Base-by-base conservation (phyloP, 2,329 filamentous ascomycete species). In the Verticillium albo-atrum region DNA sequence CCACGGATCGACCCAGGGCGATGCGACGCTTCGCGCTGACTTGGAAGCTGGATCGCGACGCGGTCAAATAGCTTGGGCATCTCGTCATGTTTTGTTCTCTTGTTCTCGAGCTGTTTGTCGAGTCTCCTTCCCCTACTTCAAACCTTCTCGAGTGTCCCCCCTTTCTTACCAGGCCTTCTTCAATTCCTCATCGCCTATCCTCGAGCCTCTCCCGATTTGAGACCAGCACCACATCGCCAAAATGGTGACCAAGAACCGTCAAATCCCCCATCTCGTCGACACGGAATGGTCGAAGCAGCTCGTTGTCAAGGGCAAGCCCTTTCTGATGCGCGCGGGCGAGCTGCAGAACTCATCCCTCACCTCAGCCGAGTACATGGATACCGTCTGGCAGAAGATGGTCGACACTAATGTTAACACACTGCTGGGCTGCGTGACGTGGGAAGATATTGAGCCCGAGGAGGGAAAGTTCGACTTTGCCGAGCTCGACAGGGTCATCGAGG, bases 291-390 rank as follows among this genome's bases (percentile, higher is more conserved):
- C 58, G 4, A 61, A 56, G 37, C 77, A 81, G 62, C 63, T 72
- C 25, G 55, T 68, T 10, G 66, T 71, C 51, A 62, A 70, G 34
- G 68, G 67, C 60, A 66, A 68, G 54, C 70, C 70, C 0, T 71
- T 71, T 32, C 64, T 72, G 27, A 71, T 72, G 60, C 66, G 68
- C 17, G 65, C 66, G 1, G 68, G 64, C 51, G 70, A 72, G 62
- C 67, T 71, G 20, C 70, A 72, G 26, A 71, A 72, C 63, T 72
- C 70, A 7, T 72, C 71, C 4, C 58, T 71, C 34, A 68, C 62
- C 20, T 66, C 64, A 4, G 62, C 67, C 10, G 53, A 58, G 52
- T 71, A 66, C 58, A 73, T 73, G 71, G 53, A 57, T 9, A 58
- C 61, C 2, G 65, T 72, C 9, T 71, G 66, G 66, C 64, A 62